Evolutionary conservation across 2,329 filamentous ascomycete genomes (phyloP), one percentile per base, ranked within the genome.

Genomic region (Pyricularia pennisetigena): DNA sequence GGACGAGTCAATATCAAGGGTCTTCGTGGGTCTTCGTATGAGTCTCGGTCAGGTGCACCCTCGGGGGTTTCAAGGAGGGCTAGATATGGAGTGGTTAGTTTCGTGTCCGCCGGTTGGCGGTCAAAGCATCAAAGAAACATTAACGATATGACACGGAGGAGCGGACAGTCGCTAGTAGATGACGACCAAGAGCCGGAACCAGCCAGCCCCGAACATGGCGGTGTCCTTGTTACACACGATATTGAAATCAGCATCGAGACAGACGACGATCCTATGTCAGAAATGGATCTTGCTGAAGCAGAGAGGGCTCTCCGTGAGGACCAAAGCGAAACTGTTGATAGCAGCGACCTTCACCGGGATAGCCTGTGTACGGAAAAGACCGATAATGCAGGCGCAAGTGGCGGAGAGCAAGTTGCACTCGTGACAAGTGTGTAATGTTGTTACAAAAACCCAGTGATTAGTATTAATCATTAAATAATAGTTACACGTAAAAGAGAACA

Each of bases 181-280:
- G 14, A 10, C 16, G 26, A 29, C 35, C 28, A 3, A 5, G 65
- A 3, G 5, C 65, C 26, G 1, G 10, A 32, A 65, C 32, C n/a
- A 41, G 64, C 28, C 1, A 49, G 41, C 32, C 64, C 64, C 32
- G 16, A 41, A 29, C 66, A 67, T 24, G 57, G 54, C 12, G 24
- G 59, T 24, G 64, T 68, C 3, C 24, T 68, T 30, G 67, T 68
- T 29, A 68, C 67, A 16, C 30, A 35, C n/a, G 67, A 64, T 30
- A 68, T 68, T 23, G 30, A 68, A 41, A 62, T 68, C 23, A 57
- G 67, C 59, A 59, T 68, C 59, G 67, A 68, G 65, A 29, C 30
- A 20, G 24, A 64, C 57, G 54, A 20, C 20, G 16, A 57, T 16
- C 32, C 28, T n/a, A 29, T 54, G 4, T 10, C 35, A 24, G 65